A percentile compares a stretch with the other conserved stretches of the same genome.
phyloP scores from a whole-genome alignment of 495 filamentous ascomycete genomes.

The Penicillium pancosmium region DNA sequence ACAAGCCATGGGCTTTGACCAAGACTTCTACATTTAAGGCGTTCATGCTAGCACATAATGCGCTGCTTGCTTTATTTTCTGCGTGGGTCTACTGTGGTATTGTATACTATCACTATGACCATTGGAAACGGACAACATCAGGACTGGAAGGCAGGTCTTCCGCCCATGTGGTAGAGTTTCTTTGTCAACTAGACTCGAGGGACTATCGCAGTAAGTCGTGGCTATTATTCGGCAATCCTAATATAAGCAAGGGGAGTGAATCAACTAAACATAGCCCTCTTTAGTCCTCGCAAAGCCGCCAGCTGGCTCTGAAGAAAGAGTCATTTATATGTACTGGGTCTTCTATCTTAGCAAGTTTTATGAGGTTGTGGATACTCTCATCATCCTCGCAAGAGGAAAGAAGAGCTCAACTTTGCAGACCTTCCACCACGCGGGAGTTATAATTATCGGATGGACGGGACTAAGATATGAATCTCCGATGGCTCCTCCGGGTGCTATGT shows the following conservation, averaged over 20 bases:
- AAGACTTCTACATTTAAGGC: conserved; percentile 12
- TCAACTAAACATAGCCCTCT: no score
- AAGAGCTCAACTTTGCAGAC: conserved; percentile 78
- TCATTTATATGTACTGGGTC: conserved; percentile 62
- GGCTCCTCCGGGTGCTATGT: conserved; percentile 69
- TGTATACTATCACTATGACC: neutral
- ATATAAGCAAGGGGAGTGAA: no score
- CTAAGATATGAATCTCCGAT: conserved; percentile 22
- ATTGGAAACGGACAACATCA: conserved; percentile 4
- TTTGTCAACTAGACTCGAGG: conserved; percentile 14
- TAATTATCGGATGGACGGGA: conserved; percentile 58
- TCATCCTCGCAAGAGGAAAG: conserved; percentile 86
- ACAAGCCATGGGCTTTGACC: conserved; percentile 21
- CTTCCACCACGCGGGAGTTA: conserved; percentile 87
- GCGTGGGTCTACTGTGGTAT: conserved; percentile 17
- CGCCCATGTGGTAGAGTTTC: conserved; percentile 12
- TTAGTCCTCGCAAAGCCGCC: conserved; percentile 9
- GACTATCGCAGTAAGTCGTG: conserved; percentile 12
- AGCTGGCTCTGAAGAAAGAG: conserved; percentile 10
- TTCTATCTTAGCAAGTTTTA: conserved; percentile 96
- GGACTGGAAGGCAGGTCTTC: neutral
- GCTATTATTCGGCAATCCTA: neutral
- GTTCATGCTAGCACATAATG: conserved; percentile 16
- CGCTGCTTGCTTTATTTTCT: conserved; percentile 14
- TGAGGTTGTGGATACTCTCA: conserved; percentile 82